A percentile compares a stretch with the other conserved stretches of the same genome.
Conservation (phyloP, 352 stramenopile species). For the Blastocystis hominis region DNA sequence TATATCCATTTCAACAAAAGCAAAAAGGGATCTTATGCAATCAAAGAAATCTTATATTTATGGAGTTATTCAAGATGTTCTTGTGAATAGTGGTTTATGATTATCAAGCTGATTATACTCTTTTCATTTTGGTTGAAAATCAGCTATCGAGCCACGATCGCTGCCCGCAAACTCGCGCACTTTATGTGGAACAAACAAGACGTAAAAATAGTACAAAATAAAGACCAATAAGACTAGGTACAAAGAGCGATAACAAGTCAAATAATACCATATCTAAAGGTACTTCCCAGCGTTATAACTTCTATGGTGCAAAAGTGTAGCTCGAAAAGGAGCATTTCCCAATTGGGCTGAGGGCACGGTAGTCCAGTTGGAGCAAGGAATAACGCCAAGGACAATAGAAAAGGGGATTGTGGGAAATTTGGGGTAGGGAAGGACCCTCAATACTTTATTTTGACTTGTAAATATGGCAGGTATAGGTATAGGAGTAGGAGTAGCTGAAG, state of each 20-base stretch:
- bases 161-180: not conserved
- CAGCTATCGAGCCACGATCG: not conserved
- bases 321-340: not conserved
- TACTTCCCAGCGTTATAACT: not conserved
- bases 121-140: too few species aligned
- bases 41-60: not conserved
- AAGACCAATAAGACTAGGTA: not conserved
- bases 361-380: not conserved
- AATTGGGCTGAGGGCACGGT: not conserved
- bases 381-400: not conserved
- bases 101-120: not conserved
- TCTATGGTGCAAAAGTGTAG: not conserved
- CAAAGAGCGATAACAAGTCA: too few species aligned
- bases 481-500: too few species aligned
- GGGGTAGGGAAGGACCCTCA: too few species aligned
- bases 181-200: not conserved
- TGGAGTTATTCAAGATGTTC: too few species aligned
- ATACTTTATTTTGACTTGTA: too few species aligned
- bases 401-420: not conserved
- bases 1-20: not conserved
- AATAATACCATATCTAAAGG: too few species aligned
- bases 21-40: not conserved
- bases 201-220: not conserved
- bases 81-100: not conserved
- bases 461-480: too few species aligned